A percentile compares a stretch with the other conserved stretches of the same genome.
Evolutionary conservation across 2,329 filamentous ascomycete species (phyloP).

Genomic region (Mariannaea sp.): DNA sequence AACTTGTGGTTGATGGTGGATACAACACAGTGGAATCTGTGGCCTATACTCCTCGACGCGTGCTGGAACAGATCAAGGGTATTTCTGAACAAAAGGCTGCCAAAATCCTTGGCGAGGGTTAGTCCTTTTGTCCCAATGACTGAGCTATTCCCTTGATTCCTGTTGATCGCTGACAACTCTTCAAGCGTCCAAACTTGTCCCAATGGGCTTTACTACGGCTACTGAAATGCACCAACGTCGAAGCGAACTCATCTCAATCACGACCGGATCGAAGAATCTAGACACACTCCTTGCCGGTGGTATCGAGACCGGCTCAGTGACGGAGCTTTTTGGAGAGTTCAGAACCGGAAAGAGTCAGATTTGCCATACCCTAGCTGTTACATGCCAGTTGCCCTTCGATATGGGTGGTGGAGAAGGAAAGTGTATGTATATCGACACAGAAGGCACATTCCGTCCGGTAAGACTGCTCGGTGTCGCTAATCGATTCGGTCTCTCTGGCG

Average conservation of each 20-base stretch:
- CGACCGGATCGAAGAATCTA: conserved; percentile 95
- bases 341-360: conserved; percentile 98
- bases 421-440: conserved; percentile 97
- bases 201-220: conserved; percentile 98
- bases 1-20: conserved; percentile 87
- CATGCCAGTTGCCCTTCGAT: conserved; percentile 95
- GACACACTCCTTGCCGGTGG: conserved; percentile 94
- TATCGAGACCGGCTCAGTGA: conserved; percentile 95
- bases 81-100: conserved; percentile 96
- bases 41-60: conserved; percentile 84
- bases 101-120: conserved; percentile 89
- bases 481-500: conserved; percentile 89
- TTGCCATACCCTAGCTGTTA: conserved; percentile 97
- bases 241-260: conserved; percentile 97
- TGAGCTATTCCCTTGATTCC: too few species aligned
- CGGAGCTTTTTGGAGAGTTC: conserved; percentile 97
- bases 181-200: conserved; percentile 88
- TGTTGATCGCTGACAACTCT: conserved; percentile 17
- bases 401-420: conserved; percentile 99
- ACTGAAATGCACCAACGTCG: conserved; percentile 98
- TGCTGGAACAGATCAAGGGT: conserved; percentile 93
- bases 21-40: conserved; percentile 96
- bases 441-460: conserved; percentile 94
- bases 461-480: conserved; percentile 90
- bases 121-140: conserved; percentile 16